Evolutionary conservation across 345 rosid species (phyloP).

Genomic region (Gossypium raimondii): DNA sequence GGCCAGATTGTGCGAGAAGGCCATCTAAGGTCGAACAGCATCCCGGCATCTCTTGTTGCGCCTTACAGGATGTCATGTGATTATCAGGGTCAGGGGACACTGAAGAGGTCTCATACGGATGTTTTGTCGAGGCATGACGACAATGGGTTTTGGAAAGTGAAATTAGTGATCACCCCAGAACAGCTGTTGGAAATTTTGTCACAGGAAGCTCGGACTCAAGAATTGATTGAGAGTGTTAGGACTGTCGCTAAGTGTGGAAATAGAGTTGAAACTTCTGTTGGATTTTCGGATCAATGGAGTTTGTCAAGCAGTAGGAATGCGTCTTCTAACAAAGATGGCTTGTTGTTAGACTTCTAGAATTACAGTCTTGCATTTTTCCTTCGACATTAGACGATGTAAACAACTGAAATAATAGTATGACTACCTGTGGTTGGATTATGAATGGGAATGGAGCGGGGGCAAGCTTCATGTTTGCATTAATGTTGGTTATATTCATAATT

Average conservation of each 20-base stretch:
- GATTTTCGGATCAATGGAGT: slow-evolving; percentile 56
- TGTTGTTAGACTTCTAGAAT: slow-evolving; percentile 13
- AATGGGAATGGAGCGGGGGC: too few species aligned
- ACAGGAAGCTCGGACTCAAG: slow-evolving; percentile 56
- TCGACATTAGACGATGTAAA: not conserved
- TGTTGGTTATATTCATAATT: too few species aligned
- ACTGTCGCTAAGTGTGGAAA: slow-evolving; percentile 68
- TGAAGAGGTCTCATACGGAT: slow-evolving; percentile 67
- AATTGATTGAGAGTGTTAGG: slow-evolving; percentile 69
- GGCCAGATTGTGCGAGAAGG: slow-evolving; percentile 42
- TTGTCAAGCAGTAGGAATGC: slow-evolving; percentile 37
- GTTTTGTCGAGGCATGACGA: slow-evolving; percentile 42
- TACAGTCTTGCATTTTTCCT: not conserved
- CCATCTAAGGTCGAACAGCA: slow-evolving; percentile 68
- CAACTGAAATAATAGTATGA: not conserved
- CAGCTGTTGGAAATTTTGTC: slow-evolving; percentile 68
- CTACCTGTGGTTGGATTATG: too few species aligned
- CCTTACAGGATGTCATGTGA: slow-evolving; percentile 71
- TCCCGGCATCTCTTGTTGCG: slow-evolving; percentile 35
- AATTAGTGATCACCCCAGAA: slow-evolving; percentile 63
- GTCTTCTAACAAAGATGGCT: slow-evolving; percentile 27
- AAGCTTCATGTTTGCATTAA: too few species aligned
- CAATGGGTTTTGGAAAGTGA: slow-evolving; percentile 74
- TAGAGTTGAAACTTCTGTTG: slow-evolving; percentile 29
- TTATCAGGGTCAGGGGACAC: slow-evolving; percentile 44